Conservation (phyloP, 495 filamentous ascomycete species). For the Filosporella fistucella region DNA sequence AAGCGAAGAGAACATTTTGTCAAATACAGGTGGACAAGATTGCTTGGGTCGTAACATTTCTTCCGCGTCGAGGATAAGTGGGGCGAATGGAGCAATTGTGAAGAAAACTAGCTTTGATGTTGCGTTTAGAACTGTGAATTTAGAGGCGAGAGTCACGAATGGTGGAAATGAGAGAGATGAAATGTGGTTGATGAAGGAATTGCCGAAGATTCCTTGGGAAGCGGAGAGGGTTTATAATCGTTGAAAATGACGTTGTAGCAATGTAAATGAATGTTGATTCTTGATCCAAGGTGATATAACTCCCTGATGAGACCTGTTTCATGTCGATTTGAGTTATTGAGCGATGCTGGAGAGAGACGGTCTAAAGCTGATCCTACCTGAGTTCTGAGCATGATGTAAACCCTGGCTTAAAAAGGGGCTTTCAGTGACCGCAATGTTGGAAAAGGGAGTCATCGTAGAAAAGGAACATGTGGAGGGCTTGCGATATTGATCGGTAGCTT, state of each 20-base stretch:
- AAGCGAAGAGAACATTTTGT: constrained; percentile 9
- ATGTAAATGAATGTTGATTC: not conserved
- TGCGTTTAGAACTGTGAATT: too few relatives aligned
- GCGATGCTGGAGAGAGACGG: not conserved
- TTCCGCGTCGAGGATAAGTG: not conserved
- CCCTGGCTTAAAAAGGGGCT: not conserved
- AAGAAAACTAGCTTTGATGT: not conserved
- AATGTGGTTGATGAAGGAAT: not conserved
- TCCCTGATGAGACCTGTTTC: too few relatives aligned
- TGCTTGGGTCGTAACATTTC: not conserved
- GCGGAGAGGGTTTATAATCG: too few relatives aligned
- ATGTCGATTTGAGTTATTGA: too few relatives aligned
- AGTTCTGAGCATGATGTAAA: not conserved
- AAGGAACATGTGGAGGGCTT: not conserved
- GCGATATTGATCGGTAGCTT: not conserved
- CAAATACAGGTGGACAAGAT: not conserved
- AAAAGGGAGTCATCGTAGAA: not conserved
- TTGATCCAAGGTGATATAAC: not conserved
- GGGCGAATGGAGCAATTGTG: not conserved
- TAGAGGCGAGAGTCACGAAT: not conserved
- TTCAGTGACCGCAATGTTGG: not conserved
- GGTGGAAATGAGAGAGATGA: not conserved
- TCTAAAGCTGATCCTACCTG: not conserved
- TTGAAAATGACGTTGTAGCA: not conserved
- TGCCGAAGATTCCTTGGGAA: not conserved